A percentile compares a stretch with the other conserved stretches of the same genome.
Evolutionary conservation across 179 eudicot genomes (phyloP).

Genomic region (Beta lomatogona): DNA sequence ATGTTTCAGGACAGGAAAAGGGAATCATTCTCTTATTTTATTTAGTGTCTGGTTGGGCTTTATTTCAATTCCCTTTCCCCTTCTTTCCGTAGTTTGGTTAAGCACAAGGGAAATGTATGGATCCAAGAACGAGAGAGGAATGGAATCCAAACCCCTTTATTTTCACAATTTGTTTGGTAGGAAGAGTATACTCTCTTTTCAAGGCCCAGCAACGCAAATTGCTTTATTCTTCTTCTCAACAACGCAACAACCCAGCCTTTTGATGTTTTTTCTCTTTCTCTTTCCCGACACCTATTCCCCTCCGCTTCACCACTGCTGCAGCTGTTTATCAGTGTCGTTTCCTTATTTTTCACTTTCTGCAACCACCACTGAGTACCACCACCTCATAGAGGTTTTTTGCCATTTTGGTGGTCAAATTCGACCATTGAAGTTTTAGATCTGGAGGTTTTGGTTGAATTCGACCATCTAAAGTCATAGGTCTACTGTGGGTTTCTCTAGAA

Average conservation of each 20-base stretch:
- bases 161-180: too few species aligned
- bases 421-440: too few species aligned
- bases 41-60: neutral
- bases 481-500: neutral
- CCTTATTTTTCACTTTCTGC: neutral
- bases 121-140: too few species aligned
- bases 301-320: neutral
- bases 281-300: neutral
- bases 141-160: too few species aligned
- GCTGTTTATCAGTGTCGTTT: too few species aligned
- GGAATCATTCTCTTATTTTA: neutral
- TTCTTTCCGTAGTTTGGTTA: neutral
- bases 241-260: neutral
- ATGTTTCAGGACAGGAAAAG: neutral
- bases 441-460: neutral
- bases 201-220: too few species aligned
- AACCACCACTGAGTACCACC: too few species aligned
- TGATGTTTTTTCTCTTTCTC: neutral
- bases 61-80: neutral
- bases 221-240: neutral
- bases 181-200: too few species aligned
- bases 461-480: neutral
- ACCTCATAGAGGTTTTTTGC: neutral
- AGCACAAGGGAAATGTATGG: too few species aligned
- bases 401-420: too few species aligned